Base-by-base conservation (phyloP, 169 alveolate genomes). In the Cryptosporidium ryanae region DNA sequence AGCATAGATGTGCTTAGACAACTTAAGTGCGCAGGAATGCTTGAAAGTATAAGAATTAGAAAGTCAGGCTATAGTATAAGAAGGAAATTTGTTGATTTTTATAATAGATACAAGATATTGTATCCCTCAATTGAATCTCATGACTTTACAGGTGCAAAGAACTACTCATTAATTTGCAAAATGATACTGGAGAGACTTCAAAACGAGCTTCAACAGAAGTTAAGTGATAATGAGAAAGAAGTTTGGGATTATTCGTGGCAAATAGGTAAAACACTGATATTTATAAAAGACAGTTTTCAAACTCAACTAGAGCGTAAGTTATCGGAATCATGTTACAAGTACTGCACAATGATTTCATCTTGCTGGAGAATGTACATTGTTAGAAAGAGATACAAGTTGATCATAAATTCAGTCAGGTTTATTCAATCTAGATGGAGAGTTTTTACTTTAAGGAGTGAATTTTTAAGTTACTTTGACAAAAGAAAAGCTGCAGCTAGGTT, bases 1-100 rank as follows among this genome's bases (percentile, higher is more conserved):
- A 82, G 95, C n/a, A 13, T 70, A 23, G 97, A 94, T 50, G 97
- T 94, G 4, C 91, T 92, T 52, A 82, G 95, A 59, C 94, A 96
- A 82, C 82, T 96, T 23, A 90, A 92, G 89, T 93, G 94, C 82
- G 92, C 94, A 1, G 96, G 96, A 21, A 92, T 95, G 90, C 65
- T 93, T 44, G 97, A 93, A 84, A 82, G 93, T 13, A 91, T 95
- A 18, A 76, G 95, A 54, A 93, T 95, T 57, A 89, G 96, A 65
- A 92, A 93, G 43, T 91, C 94, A 23, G 93, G 96, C 6, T 94
- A 92, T 84, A 66, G 92, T 27, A 91, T 93, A 23, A 89, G 95
- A 64, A 92, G 92, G 68, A 91, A 90, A 64, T 90, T 92, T 61
- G 32, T 55, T 66, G 93, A 91, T 63, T 92, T 92, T 67, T 89